These are phyloP conservation scores for Haplosporangium gracile DNA, from an alignment of 192 early-diverging fungal genomes.

Conservation along the genomic window DNA sequence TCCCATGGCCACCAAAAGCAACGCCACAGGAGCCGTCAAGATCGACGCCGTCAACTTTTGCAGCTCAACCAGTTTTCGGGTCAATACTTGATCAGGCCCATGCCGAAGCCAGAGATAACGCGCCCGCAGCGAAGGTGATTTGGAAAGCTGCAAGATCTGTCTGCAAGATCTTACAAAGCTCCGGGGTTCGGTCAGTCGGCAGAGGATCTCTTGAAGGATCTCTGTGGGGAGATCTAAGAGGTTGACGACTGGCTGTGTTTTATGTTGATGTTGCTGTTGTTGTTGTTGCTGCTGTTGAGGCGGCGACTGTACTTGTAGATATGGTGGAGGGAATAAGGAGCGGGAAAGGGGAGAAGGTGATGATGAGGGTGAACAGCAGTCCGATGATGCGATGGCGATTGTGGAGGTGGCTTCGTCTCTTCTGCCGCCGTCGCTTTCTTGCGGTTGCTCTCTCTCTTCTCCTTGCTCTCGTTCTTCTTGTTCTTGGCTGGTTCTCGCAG, in stretches of 20 bases:
- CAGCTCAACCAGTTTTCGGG: conserved; percentile 27
- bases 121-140: conserved; percentile 30
- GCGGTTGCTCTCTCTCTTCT: background rate
- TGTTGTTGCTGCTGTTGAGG: background rate
- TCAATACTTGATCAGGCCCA: conserved; percentile 39
- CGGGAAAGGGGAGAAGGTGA: background rate
- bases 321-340: background rate
- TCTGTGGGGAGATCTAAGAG: conserved; percentile 30
- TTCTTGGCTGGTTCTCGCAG: background rate
- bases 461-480: background rate
- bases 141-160: conserved; percentile 17
- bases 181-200: conserved; percentile 10
- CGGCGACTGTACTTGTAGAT: background rate
- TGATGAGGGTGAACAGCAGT: conserved; percentile 5
- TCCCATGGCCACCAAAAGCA: conserved; percentile 38
- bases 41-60: conserved; percentile 37
- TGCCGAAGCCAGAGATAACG: conserved; percentile 32
- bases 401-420: background rate
- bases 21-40: conserved; percentile 22
- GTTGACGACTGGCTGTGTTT: background rate
- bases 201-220: conserved; percentile 39
- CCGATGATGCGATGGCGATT: conserved; percentile 1
- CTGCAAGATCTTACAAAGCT: conserved; percentile 34
- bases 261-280: background rate
- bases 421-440: background rate